A percentile compares a stretch with the other conserved stretches of the same genome.
Evolutionary conservation across 2,329 filamentous ascomycete genomes (phyloP).

Genomic region (Dissoconium aciculare): DNA sequence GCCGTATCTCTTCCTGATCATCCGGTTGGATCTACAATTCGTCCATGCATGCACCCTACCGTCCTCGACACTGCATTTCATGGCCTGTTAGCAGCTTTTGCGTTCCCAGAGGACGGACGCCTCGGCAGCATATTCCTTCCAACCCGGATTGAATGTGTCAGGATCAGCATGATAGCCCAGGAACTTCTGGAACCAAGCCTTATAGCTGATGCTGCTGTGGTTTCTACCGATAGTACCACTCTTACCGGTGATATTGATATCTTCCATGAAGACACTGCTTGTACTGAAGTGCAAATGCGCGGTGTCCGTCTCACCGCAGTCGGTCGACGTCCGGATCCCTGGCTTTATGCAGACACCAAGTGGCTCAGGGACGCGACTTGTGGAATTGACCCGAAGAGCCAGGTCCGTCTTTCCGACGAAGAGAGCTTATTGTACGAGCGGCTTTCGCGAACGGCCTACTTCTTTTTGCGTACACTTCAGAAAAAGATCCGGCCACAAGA

Average conservation of each 20-base stretch:
- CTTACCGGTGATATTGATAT: constrained; percentile 3
- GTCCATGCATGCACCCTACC: constrained; percentile 23
- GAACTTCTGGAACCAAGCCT: too few relatives aligned
- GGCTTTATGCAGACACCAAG: neutral
- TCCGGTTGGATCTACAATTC: neutral
- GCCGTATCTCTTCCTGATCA: constrained; percentile 2
- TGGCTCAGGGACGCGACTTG: constrained; percentile 1
- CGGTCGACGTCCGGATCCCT: neutral
- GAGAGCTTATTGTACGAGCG: neutral
- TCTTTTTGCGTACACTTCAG: neutral
- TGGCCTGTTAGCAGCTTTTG: constrained; percentile 16
- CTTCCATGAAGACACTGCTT: neutral
- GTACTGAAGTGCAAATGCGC: constrained; percentile 2
- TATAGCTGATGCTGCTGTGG: too few relatives aligned
- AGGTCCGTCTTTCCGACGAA: neutral
- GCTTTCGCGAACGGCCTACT: constrained; percentile 1
- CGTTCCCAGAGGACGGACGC: constrained; percentile 18
- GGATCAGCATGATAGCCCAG: neutral
- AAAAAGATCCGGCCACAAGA: constrained; percentile 1
- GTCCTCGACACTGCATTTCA: constrained; percentile 22
- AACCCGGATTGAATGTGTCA: neutral
- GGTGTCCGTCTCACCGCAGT: constrained; percentile 1
- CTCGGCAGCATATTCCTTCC: constrained; percentile 7
- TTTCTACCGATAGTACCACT: neutral
- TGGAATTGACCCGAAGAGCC: neutral